These are phyloP conservation scores for Phoenix roebelenii DNA, from an alignment of 176 grass and related monocot genomes.

Conservation along the genomic window DNA sequence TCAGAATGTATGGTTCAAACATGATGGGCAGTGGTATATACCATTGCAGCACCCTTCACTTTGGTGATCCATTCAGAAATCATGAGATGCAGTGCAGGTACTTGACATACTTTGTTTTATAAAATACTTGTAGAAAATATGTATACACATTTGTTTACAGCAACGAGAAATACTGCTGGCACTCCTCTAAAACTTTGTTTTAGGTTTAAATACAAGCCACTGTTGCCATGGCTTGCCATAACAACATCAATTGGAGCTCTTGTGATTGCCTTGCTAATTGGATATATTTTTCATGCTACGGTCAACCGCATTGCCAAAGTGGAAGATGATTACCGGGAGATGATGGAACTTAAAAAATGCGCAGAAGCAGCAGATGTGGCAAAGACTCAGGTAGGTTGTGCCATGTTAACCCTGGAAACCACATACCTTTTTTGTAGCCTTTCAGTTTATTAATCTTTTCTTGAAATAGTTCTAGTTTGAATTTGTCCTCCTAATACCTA, in stretches of 20 bases:
- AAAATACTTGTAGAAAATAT: background rate
- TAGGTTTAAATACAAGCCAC: conserved; percentile 66
- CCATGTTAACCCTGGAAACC: too few relatives aligned
- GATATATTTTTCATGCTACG: conserved; percentile 69
- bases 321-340: conserved; percentile 66
- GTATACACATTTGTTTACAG: background rate
- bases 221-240: conserved; percentile 65
- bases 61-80: conserved; percentile 78
- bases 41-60: conserved; percentile 66
- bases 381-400: conserved; percentile 64
- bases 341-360: conserved; percentile 67
- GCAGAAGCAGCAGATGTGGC: conserved; percentile 88
- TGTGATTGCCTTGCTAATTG: conserved; percentile 60
- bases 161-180: too few relatives aligned
- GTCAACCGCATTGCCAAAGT: conserved; percentile 75
- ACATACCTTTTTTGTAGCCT: too few relatives aligned
- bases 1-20: conserved; percentile 91
- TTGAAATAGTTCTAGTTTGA: too few relatives aligned
- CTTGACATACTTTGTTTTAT: conserved; percentile 12
- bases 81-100: conserved; percentile 99
- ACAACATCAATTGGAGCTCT: conserved; percentile 60
- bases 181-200: too few relatives aligned
- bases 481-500: background rate
- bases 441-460: too few relatives aligned
- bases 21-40: conserved; percentile 34